phyloP scores from a whole-genome alignment of 163 green algal species.

The Scenedesmus sp. region DNA sequence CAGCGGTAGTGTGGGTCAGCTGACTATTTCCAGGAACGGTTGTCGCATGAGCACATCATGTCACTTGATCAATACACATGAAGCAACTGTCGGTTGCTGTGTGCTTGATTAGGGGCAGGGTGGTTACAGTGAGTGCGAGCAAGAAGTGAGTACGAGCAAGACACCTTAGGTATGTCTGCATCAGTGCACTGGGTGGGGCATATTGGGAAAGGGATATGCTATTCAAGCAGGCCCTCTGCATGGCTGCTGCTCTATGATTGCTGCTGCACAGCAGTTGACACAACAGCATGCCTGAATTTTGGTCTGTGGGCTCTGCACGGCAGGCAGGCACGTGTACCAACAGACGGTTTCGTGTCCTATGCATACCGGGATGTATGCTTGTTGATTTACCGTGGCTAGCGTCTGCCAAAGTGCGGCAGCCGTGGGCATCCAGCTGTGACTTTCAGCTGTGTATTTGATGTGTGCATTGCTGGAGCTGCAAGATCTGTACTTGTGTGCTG shows the following conservation, averaged over 20 bases:
- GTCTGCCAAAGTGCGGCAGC: not conserved
- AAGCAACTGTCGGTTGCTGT: too few species aligned
- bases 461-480: not conserved
- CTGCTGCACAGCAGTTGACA: not conserved
- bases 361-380: conserved; percentile 22
- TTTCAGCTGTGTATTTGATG: not conserved
- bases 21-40: too few species aligned
- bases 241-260: conserved; percentile 3
- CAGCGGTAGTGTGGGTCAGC: too few species aligned
- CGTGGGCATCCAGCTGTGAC: not conserved
- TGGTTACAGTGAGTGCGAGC: not conserved
- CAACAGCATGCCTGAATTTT: not conserved
- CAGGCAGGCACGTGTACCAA: not conserved
- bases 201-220: not conserved
- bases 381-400: not conserved
- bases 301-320: not conserved
- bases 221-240: not conserved
- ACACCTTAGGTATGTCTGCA: not conserved
- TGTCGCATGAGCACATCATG: too few species aligned
- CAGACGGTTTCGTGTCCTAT: not conserved
- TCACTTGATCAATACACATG: too few species aligned
- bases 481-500: not conserved
- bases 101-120: too few species aligned
- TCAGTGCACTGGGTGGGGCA: not conserved
- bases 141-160: not conserved